phyloP scores from a whole-genome alignment of 257 asterid genomes.

The Solanum virginianum region DNA sequence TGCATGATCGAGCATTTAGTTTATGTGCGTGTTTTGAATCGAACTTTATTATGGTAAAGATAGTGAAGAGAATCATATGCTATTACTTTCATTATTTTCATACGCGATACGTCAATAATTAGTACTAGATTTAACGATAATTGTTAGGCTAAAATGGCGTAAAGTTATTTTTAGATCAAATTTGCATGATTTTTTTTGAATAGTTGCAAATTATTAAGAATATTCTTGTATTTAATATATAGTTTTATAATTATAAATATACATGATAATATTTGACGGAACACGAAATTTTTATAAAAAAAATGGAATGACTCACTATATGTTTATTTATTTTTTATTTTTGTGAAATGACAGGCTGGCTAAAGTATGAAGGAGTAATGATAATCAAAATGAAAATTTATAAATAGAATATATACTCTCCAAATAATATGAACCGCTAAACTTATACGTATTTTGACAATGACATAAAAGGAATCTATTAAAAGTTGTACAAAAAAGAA shows the following conservation, averaged over 20 bases:
- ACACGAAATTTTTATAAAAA: neutral
- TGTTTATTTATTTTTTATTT: neutral
- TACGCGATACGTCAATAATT: neutral
- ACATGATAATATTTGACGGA: neutral
- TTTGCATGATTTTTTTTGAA: neutral
- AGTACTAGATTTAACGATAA: neutral
- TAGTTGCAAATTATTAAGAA: neutral
- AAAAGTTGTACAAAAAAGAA: neutral
- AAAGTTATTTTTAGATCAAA: neutral
- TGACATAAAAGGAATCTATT: neutral
- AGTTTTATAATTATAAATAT: neutral
- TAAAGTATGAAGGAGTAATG: neutral
- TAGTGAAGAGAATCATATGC: neutral
- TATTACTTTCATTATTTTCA: neutral
- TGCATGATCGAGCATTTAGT: neutral
- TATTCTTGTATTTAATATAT: neutral
- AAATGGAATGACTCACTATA: neutral
- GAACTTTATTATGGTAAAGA: neutral
- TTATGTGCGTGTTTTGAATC: fast-evolving
- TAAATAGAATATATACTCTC: neutral
- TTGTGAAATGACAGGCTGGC: neutral
- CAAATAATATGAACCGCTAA: neutral
- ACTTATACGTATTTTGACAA: neutral
- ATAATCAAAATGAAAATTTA: neutral
- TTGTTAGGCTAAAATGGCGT: neutral